phyloP scores from a whole-genome alignment of 441 rosid species.

The Adansonia madagascariensis region DNA sequence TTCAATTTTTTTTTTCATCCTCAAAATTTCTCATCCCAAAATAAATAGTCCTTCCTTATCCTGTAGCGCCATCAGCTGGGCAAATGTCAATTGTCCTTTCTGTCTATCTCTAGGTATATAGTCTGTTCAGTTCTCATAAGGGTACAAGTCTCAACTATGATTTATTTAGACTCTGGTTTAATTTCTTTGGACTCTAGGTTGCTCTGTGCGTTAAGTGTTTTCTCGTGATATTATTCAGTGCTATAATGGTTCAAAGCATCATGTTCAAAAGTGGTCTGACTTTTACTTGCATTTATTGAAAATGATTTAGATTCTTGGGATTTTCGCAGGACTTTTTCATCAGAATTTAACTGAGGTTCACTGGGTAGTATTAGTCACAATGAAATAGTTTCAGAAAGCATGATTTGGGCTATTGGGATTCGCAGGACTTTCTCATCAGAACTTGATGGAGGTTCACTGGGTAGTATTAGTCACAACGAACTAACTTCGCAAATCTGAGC shows the following conservation, averaged over 20 bases:
- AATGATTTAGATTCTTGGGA: not conserved
- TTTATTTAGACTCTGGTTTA: not conserved
- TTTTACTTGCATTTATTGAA: not conserved
- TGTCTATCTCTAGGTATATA: not conserved
- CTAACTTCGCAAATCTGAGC: constrained; percentile 1
- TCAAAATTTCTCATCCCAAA: not conserved
- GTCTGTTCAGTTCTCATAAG: not conserved
- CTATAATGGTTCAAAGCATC: not conserved
- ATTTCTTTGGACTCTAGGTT: not conserved
- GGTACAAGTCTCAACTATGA: not conserved
- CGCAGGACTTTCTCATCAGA: not conserved
- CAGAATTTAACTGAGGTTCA: not conserved
- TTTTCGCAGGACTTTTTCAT: constrained; percentile 2
- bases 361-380: not conserved
- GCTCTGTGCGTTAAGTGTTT: not conserved
- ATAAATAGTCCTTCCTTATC: not conserved
- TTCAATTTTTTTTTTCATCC: not conserved
- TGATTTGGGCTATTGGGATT: not conserved
- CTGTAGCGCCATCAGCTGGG: not conserved
- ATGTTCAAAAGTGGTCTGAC: not conserved
- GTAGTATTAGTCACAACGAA: not conserved
- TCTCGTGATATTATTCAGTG: not conserved
- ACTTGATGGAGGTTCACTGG: too few species aligned
- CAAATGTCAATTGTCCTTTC: constrained; percentile 4
- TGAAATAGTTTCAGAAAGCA: too few species aligned